phyloP scores from a whole-genome alignment of 345 rosid species.

The Arabidopsis arenosa region DNA sequence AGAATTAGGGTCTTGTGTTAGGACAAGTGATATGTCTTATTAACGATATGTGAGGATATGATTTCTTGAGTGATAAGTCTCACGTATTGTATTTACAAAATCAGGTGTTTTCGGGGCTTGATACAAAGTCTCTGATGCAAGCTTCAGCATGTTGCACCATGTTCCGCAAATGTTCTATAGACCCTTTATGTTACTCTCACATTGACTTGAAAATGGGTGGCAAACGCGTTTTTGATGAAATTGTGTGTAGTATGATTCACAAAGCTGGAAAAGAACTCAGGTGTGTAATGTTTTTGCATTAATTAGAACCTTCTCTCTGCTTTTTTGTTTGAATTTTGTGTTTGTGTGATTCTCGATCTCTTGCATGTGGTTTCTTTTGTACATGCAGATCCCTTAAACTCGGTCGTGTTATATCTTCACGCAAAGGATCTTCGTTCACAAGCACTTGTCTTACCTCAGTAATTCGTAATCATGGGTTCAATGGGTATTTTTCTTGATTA shows the following conservation, averaged over 20 bases:
- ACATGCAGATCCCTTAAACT: conserved; percentile 70
- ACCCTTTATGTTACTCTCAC: conserved; percentile 6
- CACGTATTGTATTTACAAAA: background rate
- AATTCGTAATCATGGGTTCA: conserved; percentile 4
- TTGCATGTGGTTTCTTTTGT: conserved; percentile 1
- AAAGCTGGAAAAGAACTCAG: conserved; percentile 3
- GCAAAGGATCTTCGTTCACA: conserved; percentile 39
- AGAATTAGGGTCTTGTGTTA: too few relatives aligned
- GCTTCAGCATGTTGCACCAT: conserved; percentile 1
- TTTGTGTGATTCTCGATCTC: background rate
- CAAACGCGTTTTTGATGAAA: background rate
- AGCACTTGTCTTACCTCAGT: conserved; percentile 66
- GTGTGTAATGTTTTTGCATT: background rate
- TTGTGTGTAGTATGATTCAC: background rate
- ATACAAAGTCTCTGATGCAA: conserved; percentile 2
- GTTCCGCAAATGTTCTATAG: background rate
- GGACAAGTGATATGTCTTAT: background rate
- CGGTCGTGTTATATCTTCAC: conserved; percentile 67
- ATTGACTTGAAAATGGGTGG: background rate
- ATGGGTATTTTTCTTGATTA: conserved; percentile 2
- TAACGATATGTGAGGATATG: background rate
- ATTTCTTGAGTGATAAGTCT: conserved; percentile 6
- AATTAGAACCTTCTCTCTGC: background rate
- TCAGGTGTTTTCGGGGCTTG: background rate
- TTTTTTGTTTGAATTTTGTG: background rate